Base-by-base conservation (phyloP, 148 eudicot genomes). In the Nyssa sinensis region DNA sequence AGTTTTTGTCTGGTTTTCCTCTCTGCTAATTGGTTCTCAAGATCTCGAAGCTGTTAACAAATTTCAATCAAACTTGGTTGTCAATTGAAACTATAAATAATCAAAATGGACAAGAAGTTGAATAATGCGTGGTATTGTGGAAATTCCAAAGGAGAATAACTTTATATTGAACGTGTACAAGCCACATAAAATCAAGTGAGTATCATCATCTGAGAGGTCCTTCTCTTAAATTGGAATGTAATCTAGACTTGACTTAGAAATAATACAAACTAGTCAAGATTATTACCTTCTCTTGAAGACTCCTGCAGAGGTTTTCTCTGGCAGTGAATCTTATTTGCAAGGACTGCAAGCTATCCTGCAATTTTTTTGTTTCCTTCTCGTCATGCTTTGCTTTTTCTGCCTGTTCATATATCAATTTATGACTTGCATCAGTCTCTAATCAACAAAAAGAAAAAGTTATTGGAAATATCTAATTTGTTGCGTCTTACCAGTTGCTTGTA, bases 301-400 rank as follows among this genome's bases (percentile, higher is more conserved):
- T 86, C 83, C 87, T 82, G 73, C 86, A 84, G 24, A 80, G 79
- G 19, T 90, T 88, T 64, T 94, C 98, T 85, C 90, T 88, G 44
- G 92, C 88, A 71, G 86, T 80, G 62, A 94, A 92, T 78, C 92
- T 84, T 49, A 92, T 76, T 73, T 92, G 98, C 89, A 89, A 78
- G 58, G 97, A 87, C 86, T 88, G 96, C 71, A 90, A 80, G 70
- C 44, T 88, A 24, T 92, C 97, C 81, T 90, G 94, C 88, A 94
- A 77, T 77, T 89, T 94, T 78, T 87, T 94, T 5, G 82, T 80
- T 81, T 92, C 98, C 80, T 94, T 94, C 69, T 92, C 97, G 71
- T 92, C 98, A 59, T 94, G 91, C 83, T 94, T 94, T 33, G 88
- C 79, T 62, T 90, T 92, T 74, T 92, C 97, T 30, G 89, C 94